A percentile compares a stretch with the other conserved stretches of the same genome.
phyloP scores from a whole-genome alignment of 1,284 basidiomycete species.

The Lentinula novae-zelandiae region DNA sequence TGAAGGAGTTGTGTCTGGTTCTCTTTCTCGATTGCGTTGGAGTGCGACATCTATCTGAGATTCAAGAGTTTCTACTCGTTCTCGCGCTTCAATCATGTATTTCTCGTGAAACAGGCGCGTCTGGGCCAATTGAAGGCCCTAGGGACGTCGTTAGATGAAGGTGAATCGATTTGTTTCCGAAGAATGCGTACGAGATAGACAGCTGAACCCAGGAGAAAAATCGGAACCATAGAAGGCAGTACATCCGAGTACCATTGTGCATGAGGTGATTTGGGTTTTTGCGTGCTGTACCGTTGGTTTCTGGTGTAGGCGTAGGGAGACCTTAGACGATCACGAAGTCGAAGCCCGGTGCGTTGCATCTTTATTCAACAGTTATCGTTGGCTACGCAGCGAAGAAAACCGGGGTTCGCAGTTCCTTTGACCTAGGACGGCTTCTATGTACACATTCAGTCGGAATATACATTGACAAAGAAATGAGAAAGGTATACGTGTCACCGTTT shows the following conservation, averaged over 20 bases:
- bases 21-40: constrained; percentile 9
- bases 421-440: neutral
- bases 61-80: constrained; percentile 53
- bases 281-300: neutral
- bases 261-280: constrained; percentile 40
- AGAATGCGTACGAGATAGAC: constrained; percentile 60
- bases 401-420: too few relatives aligned
- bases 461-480: neutral
- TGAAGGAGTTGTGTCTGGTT: neutral
- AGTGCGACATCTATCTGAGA: constrained; percentile 43
- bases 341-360: neutral
- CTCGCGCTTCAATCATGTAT: constrained; percentile 56
- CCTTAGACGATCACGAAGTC: neutral
- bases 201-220: constrained; percentile 71
- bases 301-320: neutral
- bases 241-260: constrained; percentile 63
- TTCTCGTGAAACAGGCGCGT: constrained; percentile 65
- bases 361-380: neutral
- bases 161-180: neutral
- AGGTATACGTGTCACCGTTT: neutral
- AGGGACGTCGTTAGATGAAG: constrained; percentile 10
- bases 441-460: neutral
- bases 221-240: constrained; percentile 71
- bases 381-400: too few relatives aligned
- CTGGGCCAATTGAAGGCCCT: constrained; percentile 66